Evolutionary conservation across 352 stramenopile species (phyloP).

Genomic region (Bremia lactucae): DNA sequence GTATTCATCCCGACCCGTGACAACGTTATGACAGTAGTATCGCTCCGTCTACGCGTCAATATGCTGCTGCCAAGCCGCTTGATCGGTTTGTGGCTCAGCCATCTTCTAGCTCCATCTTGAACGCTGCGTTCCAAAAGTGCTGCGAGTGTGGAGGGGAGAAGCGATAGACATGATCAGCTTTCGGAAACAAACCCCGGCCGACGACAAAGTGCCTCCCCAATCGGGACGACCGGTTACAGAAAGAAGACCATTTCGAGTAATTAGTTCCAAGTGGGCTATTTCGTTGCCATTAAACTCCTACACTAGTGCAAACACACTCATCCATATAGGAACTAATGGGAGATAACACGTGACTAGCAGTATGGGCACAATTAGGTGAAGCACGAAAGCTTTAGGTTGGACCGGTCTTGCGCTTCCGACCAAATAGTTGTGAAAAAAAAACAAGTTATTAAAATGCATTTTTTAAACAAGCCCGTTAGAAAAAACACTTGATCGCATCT

Average conservation of each 20-base stretch:
- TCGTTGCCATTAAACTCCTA: conserved; percentile 14
- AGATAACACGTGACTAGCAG: conserved; percentile 67
- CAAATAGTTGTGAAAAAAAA: no score
- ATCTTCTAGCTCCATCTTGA: conserved; percentile 29
- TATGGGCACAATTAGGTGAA: conserved; percentile 67
- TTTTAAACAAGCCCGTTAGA: no score
- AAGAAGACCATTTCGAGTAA: not conserved
- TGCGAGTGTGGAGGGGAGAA: conserved; percentile 63
- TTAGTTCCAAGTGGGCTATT: not conserved
- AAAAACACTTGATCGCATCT: no score
- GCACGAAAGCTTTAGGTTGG: conserved; percentile 33
- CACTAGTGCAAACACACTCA: conserved; percentile 64
- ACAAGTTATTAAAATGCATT: no score
- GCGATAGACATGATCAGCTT: conserved; percentile 67
- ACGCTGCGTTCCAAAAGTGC: conserved; percentile 66
- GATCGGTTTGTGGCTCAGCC: conserved; percentile 8
- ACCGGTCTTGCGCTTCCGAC: conserved; percentile 3
- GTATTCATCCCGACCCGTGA: conserved; percentile 59
- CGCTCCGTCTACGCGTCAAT: conserved; percentile 66
- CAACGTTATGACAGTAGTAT: conserved; percentile 81
- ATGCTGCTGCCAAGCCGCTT: conserved; percentile 75
- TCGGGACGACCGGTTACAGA: conserved; percentile 38
- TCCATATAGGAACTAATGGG: conserved; percentile 66
- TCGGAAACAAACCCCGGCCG: conserved; percentile 55
- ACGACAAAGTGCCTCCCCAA: conserved; percentile 71